Evolutionary conservation across 345 rosid species (phyloP), one percentile per base, ranked within the genome.

Genomic region (Nephelium lappaceum): DNA sequence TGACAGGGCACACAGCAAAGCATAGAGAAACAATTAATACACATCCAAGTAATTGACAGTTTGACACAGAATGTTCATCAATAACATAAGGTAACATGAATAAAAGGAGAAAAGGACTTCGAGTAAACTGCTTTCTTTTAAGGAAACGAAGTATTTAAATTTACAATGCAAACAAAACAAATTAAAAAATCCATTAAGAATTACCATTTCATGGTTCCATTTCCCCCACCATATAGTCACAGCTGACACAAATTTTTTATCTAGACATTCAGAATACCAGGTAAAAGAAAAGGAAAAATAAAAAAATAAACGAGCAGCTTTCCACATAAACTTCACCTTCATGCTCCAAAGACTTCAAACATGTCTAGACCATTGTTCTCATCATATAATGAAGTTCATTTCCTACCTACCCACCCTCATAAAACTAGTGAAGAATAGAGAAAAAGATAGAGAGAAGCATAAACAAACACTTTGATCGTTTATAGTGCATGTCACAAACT

Each of bases 41-140:
- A 69, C 55, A 39, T 36, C 43, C n/a, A 77, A 51, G 11, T 39
- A 53, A 68, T 69, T 65, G 39, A 73, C 70, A 66, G 19, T 31
- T 31, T 31, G 36, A 31, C 2, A 31, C 36, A 51, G 41, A 36
- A 36, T 19, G 23, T 75, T 68, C n/a, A 67, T 24, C 16, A 42
- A n/a, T 24, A 67, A 11, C 31, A 49, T 14, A 51, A 57, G 19
- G 15, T 3, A 11, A 49, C 42, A 16, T 21, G 23, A 41, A 6
- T 38, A 57, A 25, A 57, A 49, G 45, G 57, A 25, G 42, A 60
- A 71, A 51, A 47, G 3, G 24, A 27, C 36, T 21, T 71, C 18
- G 62, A 53, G 43, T 11, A 24, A 24, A 25, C 38, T 24, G 7
- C 24, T 24, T 27, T 12, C 67, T 23, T 23, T 10, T 25, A 62